Percentiles rank a stretch among this genome's conserved stretches.
phyloP scores from a whole-genome alignment of 495 filamentous ascomycete species.

The Pyrenopolyporus hunteri region DNA sequence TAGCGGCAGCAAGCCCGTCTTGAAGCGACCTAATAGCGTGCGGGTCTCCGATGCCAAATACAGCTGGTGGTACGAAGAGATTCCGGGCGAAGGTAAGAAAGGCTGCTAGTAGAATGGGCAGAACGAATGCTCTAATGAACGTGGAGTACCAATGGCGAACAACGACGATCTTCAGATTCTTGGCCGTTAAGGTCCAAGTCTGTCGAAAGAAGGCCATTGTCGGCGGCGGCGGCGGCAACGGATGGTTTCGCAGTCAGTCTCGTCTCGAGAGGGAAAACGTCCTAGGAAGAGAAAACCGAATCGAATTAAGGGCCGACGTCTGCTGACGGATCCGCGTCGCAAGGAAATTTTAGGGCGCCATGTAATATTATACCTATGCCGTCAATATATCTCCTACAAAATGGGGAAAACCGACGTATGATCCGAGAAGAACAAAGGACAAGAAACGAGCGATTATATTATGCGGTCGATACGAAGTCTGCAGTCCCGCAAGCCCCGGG shows the following conservation, averaged over 20 bases:
- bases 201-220: slow-evolving; percentile 67
- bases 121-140: slow-evolving; percentile 68
- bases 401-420: not conserved
- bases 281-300: not conserved
- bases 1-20: slow-evolving; percentile 60
- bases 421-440: not conserved
- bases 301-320: slow-evolving; percentile 13
- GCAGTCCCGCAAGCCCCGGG: no score
- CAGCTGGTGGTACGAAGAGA: slow-evolving; percentile 68
- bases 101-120: slow-evolving; percentile 71
- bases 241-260: slow-evolving; percentile 3
- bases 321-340: slow-evolving; percentile 26
- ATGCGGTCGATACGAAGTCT: no score
- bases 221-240: slow-evolving; percentile 2
- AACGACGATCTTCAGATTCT: slow-evolving; percentile 75
- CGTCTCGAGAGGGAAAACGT: slow-evolving; percentile 6
- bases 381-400: not conserved
- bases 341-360: slow-evolving; percentile 22
- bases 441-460: not conserved
- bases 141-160: slow-evolving; percentile 68
- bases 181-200: slow-evolving; percentile 72
- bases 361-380: slow-evolving; percentile 11
- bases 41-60: slow-evolving; percentile 68
- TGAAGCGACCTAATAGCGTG: slow-evolving; percentile 64
- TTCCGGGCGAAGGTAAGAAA: slow-evolving; percentile 73